Base-by-base conservation (phyloP, 2,329 filamentous ascomycete genomes). In the Alternaria solani region DNA sequence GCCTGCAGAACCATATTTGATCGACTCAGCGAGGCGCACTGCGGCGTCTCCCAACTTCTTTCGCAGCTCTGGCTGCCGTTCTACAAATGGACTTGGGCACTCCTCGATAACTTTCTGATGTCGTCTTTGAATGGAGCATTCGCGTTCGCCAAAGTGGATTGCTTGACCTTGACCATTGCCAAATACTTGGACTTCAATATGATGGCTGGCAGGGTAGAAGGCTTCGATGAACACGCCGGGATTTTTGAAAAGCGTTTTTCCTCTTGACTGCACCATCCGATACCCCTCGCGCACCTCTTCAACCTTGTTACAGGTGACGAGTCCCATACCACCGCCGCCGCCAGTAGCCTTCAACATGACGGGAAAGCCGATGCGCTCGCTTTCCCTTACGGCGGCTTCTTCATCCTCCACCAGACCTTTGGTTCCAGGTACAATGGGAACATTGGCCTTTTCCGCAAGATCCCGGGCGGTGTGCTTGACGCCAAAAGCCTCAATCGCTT, bases 81-180 rank as follows among this genome's bases (percentile, higher is more conserved):
- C 77, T 0, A 87, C 80, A 60, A 89, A 89, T 0, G 93, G 92
- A 14, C 91, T 92, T 0, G 93, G 93, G 3, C 91, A 93, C 78
- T 97, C 93, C 76, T 97, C 93, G 23, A 97, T 85, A 42, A 96
- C 91, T 81, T 97, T 97, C 76, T 97, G 93, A 74, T 97, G 93
- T 41, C 93, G 83, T 64, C 93, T 83, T 79, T 97, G 93, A 12
- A 97, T 86, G 52, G 91, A 94, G 79, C 93, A 97, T 76, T 97
- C 93, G 57, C 93, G 85, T 80, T 97, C 93, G 20, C 93, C 92
- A 30, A 96, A 87, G n/a, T 91, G 89, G 9, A 96, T 89, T 16
- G 90, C 92, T 73, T 91, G 87, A 1, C 92, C 93, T 68, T 88
- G 84, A 52, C 88, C 88, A 73, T 97, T 93, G 43, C 93, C 93